Conservation (phyloP, 768 basidiomycete genomes). For the Termitomyces eurrhizus region DNA sequence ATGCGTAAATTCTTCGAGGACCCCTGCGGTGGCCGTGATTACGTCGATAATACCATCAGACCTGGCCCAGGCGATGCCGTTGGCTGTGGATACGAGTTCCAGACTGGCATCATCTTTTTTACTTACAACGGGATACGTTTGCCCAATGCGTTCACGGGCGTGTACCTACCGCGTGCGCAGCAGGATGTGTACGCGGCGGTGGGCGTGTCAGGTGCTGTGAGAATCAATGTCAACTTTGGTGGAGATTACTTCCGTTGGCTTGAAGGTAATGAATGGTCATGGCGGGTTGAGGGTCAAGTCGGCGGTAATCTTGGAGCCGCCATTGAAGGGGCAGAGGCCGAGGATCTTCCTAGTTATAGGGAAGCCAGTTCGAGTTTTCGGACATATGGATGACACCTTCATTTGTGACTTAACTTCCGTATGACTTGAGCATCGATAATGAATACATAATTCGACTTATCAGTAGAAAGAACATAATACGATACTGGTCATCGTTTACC, state of each 20-base stretch:
- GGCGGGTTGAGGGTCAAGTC: slow-evolving; percentile 63
- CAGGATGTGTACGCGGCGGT: slow-evolving; percentile 64
- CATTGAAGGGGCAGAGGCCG: slow-evolving; percentile 28
- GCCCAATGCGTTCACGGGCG: slow-evolving; percentile 52
- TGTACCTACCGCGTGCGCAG: slow-evolving; percentile 47
- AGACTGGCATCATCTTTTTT: slow-evolving; percentile 51
- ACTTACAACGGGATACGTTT: slow-evolving; percentile 60
- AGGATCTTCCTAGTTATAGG: slow-evolving; percentile 44
- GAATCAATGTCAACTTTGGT: slow-evolving; percentile 65
- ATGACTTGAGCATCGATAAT: not conserved
- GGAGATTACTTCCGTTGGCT: slow-evolving; percentile 55
- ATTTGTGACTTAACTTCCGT: not conserved
- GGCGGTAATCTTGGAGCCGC: slow-evolving; percentile 44
- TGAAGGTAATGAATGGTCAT: slow-evolving; percentile 62
- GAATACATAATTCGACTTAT: not conserved
- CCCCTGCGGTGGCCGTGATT: slow-evolving; percentile 60
- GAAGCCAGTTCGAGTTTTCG: not conserved
- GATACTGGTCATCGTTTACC: slow-evolving; percentile 19
- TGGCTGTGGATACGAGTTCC: slow-evolving; percentile 64
- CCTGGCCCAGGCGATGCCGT: slow-evolving; percentile 47
- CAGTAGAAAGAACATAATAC: slow-evolving; percentile 1
- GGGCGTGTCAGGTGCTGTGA: slow-evolving; percentile 51
- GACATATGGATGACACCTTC: not conserved
- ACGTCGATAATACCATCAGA: slow-evolving; percentile 24
- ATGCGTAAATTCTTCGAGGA: slow-evolving; percentile 73